Percentiles rank a stretch among this genome's conserved stretches.
These are phyloP conservation scores for Quercus tomentella DNA, from an alignment of 331 rosid species.

Conservation along the genomic window DNA sequence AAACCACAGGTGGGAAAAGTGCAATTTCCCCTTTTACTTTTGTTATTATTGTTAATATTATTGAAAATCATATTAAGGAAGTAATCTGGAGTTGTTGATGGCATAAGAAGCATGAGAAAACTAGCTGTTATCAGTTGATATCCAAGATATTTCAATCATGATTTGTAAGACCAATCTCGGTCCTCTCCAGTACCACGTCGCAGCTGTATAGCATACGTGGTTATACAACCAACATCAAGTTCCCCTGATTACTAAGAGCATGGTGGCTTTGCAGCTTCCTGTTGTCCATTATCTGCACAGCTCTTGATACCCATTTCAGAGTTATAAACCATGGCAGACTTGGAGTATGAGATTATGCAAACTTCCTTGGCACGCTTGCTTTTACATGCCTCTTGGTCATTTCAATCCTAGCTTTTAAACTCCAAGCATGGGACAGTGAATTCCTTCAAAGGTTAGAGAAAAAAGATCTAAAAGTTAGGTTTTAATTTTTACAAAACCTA, in stretches of 20 bases:
- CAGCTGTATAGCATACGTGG: conserved; percentile 56
- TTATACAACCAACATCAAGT: conserved; percentile 1
- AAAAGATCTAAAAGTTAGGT: too few relatives aligned
- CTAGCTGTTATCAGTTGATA: conserved; percentile 73
- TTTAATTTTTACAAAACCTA: too few relatives aligned
- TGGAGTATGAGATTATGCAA: conserved; percentile 41
- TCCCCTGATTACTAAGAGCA: conserved; percentile 70
- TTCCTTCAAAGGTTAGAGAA: conserved; percentile 58
- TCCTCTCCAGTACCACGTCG: conserved; percentile 45
- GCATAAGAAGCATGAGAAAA: conserved; percentile 84
- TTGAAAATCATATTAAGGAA: background rate
- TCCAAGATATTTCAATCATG: conserved; percentile 77
- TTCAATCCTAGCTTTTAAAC: conserved; percentile 68
- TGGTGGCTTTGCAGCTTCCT: conserved; percentile 85
- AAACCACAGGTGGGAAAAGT: too few relatives aligned
- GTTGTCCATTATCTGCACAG: conserved; percentile 27
- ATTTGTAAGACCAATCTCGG: conserved; percentile 47
- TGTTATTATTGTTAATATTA: background rate
- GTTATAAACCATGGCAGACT: too few relatives aligned
- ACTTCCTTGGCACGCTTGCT: conserved; percentile 43
- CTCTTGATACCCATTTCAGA: too few relatives aligned
- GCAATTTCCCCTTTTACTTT: too few relatives aligned
- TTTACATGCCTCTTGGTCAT: conserved; percentile 49
- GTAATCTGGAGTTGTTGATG: conserved; percentile 76
- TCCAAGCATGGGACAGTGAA: conserved; percentile 89